These are phyloP conservation scores for Lodderomyces parapsilosis DNA, from an alignment of 1,139 yeast species.

Conservation along the genomic window DNA sequence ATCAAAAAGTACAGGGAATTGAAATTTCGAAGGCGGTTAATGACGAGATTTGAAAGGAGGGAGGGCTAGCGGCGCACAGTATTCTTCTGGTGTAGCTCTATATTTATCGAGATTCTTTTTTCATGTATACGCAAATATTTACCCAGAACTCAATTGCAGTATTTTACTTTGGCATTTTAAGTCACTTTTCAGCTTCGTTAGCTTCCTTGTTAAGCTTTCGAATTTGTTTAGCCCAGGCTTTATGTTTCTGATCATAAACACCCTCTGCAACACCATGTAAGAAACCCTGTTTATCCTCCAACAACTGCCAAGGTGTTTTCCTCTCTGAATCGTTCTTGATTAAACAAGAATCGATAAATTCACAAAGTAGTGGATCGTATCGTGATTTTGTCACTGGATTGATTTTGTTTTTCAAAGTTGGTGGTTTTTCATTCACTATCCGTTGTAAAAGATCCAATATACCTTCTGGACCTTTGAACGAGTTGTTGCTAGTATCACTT, in stretches of 20 bases:
- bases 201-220: constrained; percentile 21
- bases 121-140: neutral
- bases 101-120: neutral
- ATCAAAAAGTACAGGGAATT: constrained; percentile 55
- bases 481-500: constrained; percentile 2
- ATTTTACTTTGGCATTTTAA: no score
- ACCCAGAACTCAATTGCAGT: neutral
- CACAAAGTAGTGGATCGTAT: constrained; percentile 47
- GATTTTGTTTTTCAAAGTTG: constrained; percentile 45
- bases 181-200: constrained; percentile 3
- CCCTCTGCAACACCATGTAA: constrained; percentile 43
- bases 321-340: constrained; percentile 62
- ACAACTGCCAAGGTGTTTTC: constrained; percentile 60
- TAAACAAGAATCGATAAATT: constrained; percentile 69
- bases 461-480: constrained; percentile 63
- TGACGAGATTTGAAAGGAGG: constrained; percentile 16
- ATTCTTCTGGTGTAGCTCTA: neutral
- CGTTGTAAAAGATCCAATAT: constrained; percentile 86
- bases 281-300: constrained; percentile 41
- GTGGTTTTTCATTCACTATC: constrained; percentile 92
- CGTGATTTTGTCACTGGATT: constrained; percentile 25
- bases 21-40: constrained; percentile 27
- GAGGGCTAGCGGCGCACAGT: neutral
- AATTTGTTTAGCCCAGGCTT: constrained; percentile 50
- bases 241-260: constrained; percentile 42